Conservation (phyloP, 495 filamentous ascomycete species). For the Aspergillus leporis region DNA sequence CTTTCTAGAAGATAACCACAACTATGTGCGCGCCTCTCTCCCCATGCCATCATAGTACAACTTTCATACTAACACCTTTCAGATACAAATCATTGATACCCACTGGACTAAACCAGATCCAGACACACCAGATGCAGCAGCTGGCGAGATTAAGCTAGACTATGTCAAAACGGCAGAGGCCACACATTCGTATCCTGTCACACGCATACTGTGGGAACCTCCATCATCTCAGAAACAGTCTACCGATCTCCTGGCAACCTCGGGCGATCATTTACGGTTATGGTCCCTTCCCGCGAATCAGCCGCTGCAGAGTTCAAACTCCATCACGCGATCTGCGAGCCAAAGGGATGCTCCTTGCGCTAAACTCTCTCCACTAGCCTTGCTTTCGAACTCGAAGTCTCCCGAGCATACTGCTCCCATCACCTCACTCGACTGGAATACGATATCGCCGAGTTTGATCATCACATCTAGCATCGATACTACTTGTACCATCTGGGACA, state of each 20-base stretch:
- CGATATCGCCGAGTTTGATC: conserved; percentile 90
- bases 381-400: conserved; percentile 96
- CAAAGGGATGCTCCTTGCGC: conserved; percentile 66
- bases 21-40: conserved; percentile 66
- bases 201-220: conserved; percentile 94
- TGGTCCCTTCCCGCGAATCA: conserved; percentile 79
- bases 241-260: conserved; percentile 94
- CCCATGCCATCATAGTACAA: neutral
- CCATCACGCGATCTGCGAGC: conserved; percentile 68
- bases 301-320: conserved; percentile 57
- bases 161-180: conserved; percentile 96
- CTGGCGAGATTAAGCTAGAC: conserved; percentile 77
- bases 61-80: conserved; percentile 20
- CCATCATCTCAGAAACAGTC: conserved; percentile 95
- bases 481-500: conserved; percentile 99
- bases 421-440: conserved; percentile 97
- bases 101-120: conserved; percentile 67
- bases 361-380: conserved; percentile 89
- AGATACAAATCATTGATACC: conserved; percentile 98
- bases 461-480: conserved; percentile 99
- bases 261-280: conserved; percentile 90
- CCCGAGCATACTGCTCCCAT: conserved; percentile 96
- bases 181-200: conserved; percentile 96
- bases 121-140: conserved; percentile 62
- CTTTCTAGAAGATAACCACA: conserved; percentile 96